Conservation (phyloP, 208 protist species). For the Crithidia acanthocephali region DNA sequence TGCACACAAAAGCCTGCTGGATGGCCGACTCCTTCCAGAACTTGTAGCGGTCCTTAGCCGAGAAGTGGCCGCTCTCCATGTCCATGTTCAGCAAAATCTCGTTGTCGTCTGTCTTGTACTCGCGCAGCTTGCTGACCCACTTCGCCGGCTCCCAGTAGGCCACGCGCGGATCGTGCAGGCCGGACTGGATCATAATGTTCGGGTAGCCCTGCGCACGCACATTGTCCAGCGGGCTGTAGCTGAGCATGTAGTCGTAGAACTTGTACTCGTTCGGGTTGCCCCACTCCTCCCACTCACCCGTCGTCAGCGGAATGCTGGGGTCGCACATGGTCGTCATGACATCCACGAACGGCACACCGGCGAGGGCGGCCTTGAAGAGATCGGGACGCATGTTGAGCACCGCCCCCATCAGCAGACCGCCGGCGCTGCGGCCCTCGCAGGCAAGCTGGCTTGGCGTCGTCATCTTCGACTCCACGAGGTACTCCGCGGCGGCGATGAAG, state of each 20-base stretch:
- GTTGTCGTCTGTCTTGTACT: slow-evolving; percentile 79
- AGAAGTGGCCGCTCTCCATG: slow-evolving; percentile 91
- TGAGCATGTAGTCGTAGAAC: slow-evolving; percentile 95
- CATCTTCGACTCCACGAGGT: slow-evolving; percentile 71
- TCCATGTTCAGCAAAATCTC: slow-evolving; percentile 91
- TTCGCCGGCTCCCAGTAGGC: slow-evolving; percentile 94
- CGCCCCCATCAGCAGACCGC: slow-evolving; percentile 92
- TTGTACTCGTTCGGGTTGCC: slow-evolving; percentile 95
- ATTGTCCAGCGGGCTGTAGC: slow-evolving; percentile 94
- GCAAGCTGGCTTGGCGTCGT: slow-evolving; percentile 77
- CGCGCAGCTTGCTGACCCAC: slow-evolving; percentile 88
- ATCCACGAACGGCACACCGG: slow-evolving; percentile 95
- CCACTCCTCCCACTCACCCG: slow-evolving; percentile 95
- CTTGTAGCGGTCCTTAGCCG: slow-evolving; percentile 90
- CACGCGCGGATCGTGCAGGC: slow-evolving; percentile 89
- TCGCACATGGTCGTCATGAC: slow-evolving; percentile 95
- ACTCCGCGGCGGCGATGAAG: slow-evolving; percentile 91
- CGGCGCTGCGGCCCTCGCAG: slow-evolving; percentile 92
- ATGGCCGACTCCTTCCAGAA: slow-evolving; percentile 87
- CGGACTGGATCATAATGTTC: slow-evolving; percentile 82
- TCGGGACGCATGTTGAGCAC: slow-evolving; percentile 94
- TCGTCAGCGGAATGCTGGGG: slow-evolving; percentile 90
- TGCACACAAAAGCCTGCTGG: slow-evolving; percentile 91
- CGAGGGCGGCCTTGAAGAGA: slow-evolving; percentile 83
- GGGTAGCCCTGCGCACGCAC: slow-evolving; percentile 88